Evolutionary conservation across 176 grass and related monocot species (phyloP).

Genomic region (Rhipidocladum racemiflorum): DNA sequence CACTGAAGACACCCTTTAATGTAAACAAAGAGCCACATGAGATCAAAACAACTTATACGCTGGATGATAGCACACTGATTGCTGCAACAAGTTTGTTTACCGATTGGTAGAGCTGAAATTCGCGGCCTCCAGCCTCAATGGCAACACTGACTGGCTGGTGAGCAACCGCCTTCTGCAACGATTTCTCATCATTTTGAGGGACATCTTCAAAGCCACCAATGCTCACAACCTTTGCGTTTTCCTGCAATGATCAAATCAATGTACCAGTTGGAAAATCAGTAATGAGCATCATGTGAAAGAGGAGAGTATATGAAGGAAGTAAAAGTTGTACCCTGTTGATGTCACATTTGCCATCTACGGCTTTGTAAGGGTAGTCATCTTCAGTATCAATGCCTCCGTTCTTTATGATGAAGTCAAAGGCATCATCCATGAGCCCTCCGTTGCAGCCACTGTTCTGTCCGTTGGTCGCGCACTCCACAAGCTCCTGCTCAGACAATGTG

Average conservation of each 20-base stretch:
- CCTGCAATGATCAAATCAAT: constrained; percentile 32
- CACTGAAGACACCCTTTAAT: constrained; percentile 76
- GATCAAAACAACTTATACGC: background rate
- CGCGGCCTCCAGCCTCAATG: constrained; percentile 73
- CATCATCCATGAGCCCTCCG: constrained; percentile 79
- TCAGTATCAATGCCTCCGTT: constrained; percentile 91
- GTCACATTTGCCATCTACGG: constrained; percentile 59
- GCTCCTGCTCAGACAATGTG: constrained; percentile 72
- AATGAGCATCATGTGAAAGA: background rate
- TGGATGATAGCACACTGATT: background rate
- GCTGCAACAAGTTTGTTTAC: constrained; percentile 26
- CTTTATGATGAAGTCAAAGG: constrained; percentile 73
- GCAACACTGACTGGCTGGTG: constrained; percentile 89
- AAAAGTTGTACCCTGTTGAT: constrained; percentile 46
- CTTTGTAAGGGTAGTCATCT: constrained; percentile 81
- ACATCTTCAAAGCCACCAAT: constrained; percentile 89
- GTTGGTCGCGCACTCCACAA: constrained; percentile 70
- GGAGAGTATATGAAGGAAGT: background rate
- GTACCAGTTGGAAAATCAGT: background rate
- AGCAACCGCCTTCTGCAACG: constrained; percentile 75
- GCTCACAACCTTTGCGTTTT: constrained; percentile 75
- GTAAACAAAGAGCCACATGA: background rate
- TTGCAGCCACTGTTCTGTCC: constrained; percentile 72
- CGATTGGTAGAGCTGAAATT: constrained; percentile 79
- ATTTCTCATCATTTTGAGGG: constrained; percentile 70